Evolutionary conservation across 306 rosid genomes (phyloP), one percentile per base, ranked within the genome.

Genomic region (Ormosia semicastrata): DNA sequence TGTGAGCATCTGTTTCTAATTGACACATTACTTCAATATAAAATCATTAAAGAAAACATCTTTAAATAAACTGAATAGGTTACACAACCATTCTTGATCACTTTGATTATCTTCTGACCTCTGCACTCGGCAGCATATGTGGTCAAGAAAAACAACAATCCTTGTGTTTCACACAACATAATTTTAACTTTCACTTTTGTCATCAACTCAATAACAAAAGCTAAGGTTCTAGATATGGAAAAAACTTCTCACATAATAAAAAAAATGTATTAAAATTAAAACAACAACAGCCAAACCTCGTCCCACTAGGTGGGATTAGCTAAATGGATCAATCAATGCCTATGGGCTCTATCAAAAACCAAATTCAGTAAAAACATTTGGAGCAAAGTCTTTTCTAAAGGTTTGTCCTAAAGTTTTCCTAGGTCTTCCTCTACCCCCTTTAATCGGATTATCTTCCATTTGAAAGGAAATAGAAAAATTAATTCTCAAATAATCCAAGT

Each of bases 1-100:
- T 43, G 60, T 34, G 58, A 15, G 14, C 75, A 73, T 85, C 64
- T 66, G 29, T 77, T 74, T 78, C 60, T 76, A 54, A 62, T 54
- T 69, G 81, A 59, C 59, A 79, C 12, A 33, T 63, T 8, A 44
- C 29, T 54, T 53, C 62, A 30, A 63, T 56, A 8, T 18, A 54
- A 53, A 47, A 37, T 37, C 60, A 47, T 18, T 34, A 43, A 50
- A 39, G 15, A 76, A 63, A 54, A 77, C 67, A 60, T 53, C 71
- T 40, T 40, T 64, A 18, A 58, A 70, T 36, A 66, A 37, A 29
- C 69, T 14, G 49, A 75, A 77, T 32, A 82, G 40, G 57, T 58
- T 57, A 47, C 65, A 49, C 44, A 24, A 50, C 66, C 32, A 58
- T 65, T 74, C 60, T 32, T 49, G 33, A 44, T 40, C 74, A 33